A percentile compares a stretch with the other conserved stretches of the same genome.
Evolutionary conservation across 2,329 filamentous ascomycete genomes (phyloP).

Genomic region (Penicillium sclerotigenum): DNA sequence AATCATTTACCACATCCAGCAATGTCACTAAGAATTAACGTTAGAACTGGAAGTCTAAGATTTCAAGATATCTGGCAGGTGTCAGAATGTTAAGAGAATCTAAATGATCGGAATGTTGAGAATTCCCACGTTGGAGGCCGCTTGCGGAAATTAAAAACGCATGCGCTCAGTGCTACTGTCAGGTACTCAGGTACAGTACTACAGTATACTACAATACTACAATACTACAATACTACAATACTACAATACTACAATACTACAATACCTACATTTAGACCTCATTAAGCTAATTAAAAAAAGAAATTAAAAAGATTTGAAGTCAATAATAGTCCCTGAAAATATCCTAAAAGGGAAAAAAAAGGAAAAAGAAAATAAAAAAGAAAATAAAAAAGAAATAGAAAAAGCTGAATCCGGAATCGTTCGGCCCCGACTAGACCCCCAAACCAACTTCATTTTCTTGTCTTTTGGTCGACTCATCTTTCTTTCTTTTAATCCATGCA

Average conservation of each 20-base stretch:
- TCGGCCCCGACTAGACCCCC: slow-evolving; percentile 6
- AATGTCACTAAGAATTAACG: not conserved
- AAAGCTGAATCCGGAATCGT: slow-evolving; percentile 1
- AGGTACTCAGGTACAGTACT: not conserved
- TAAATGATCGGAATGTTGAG: not conserved
- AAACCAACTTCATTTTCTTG: not conserved
- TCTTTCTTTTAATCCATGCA: not conserved
- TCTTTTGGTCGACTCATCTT: not conserved
- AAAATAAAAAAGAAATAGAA: not conserved
- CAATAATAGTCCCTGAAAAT: too few relatives aligned
- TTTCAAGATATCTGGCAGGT: not conserved
- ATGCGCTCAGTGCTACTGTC: not conserved
- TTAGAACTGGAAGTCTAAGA: not conserved
- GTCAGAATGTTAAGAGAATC: not conserved
- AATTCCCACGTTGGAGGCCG: not conserved
- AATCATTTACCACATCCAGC: not conserved
- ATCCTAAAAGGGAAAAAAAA: not conserved
- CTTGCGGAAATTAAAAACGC: not conserved
- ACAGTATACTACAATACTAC: too few relatives aligned
- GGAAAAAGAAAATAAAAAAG: not conserved
- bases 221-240: too few relatives aligned
- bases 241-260: too few relatives aligned
- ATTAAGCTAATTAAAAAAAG: slow-evolving; percentile 2
- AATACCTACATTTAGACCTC: too few relatives aligned
- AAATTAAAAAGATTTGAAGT: too few relatives aligned